Evolutionary conservation across 176 grass and related monocot genomes (phyloP), one percentile per base, ranked within the genome.

Genomic region (Zoysia japonica): DNA sequence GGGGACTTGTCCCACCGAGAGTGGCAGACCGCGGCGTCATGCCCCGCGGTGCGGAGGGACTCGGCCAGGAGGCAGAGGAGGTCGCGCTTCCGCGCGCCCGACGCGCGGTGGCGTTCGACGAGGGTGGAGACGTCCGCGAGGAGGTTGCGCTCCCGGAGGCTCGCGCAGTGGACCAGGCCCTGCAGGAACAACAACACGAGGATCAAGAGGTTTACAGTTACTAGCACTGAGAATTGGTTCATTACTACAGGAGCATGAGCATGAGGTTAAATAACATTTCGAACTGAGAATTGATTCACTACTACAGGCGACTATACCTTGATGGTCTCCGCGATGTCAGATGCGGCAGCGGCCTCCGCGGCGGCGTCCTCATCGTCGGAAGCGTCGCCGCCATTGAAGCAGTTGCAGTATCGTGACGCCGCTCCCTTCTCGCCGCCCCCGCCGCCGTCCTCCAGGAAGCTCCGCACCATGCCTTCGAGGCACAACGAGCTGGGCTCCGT

Each of bases 381-480:
- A 8, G 80, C 61, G 5, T 87, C 88, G 14, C 90, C 86, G 51
- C 83, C 89, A 38, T 94, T 80, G 87, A 94, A 94, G 86, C 87
- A 94, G 70, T 94, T 90, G 87, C 89, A 92, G 78, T 83, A 78
- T 41, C 83, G 90, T 14, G 85, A 59, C 11, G 53, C 70, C 0
- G 78, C 3, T 3, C 59, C 60, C n/a, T 72, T 64, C 53, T 90
- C 90, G 4, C 2, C 82, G 44, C 52, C 89, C 14, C 72, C 83
- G 36, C 72, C 83, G 41, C 91, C 88, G 43, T 90, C 95, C 82
- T 97, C 95, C 15, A 99, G 80, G 86, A 99, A 99, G 87, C 85
- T 91, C 41, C 85, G 87, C 49, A 99, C 90, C 96, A 99, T 93
- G 60, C 91, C 91, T 78, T 99, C 96, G 9, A 99, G 82, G 68